Conservation (phyloP, 805 yeast species). For the Brettanomyces bruxellensis region DNA sequence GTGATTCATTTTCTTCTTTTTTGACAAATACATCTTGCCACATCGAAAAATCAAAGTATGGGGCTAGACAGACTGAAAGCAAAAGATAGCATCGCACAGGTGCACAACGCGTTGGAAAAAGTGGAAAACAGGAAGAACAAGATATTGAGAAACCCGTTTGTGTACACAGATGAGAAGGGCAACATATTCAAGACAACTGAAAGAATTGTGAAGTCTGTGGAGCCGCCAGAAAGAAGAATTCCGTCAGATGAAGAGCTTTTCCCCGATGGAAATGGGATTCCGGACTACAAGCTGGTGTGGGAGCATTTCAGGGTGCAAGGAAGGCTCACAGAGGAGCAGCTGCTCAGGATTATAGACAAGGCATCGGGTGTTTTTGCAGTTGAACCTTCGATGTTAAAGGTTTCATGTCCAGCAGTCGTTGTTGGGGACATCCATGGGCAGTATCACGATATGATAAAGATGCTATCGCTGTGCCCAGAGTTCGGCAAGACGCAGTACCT, state of each 20-base stretch:
- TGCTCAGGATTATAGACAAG: conserved; percentile 48
- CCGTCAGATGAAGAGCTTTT: conserved; percentile 72
- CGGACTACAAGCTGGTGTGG: conserved; percentile 63
- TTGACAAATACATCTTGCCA: too few relatives aligned
- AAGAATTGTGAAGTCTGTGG: conserved; percentile 45
- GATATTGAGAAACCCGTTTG: neutral
- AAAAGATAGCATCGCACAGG: conserved; percentile 39
- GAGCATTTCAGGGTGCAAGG: conserved; percentile 79
- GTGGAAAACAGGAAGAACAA: conserved; percentile 34
- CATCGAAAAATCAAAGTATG: neutral
- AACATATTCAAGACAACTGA: conserved; percentile 35
- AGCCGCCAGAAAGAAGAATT: conserved; percentile 51
- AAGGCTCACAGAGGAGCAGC: conserved; percentile 61
- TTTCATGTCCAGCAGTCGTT: conserved; percentile 88
- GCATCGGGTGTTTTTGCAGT: conserved; percentile 53
- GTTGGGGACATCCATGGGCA: conserved; percentile 99
- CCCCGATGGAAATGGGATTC: conserved; percentile 41
- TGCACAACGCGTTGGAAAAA: conserved; percentile 58
- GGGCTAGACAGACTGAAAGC: neutral
- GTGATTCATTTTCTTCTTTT: too few relatives aligned
- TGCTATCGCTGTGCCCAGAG: conserved; percentile 89
- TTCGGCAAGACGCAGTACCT: conserved; percentile 70
- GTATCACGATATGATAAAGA: conserved; percentile 78
- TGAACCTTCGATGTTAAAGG: conserved; percentile 73
- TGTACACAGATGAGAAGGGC: conserved; percentile 3